Evolutionary conservation across 106 monocot genomes (phyloP), one percentile per base, ranked within the genome.

Genomic region (Acorus calamus): DNA sequence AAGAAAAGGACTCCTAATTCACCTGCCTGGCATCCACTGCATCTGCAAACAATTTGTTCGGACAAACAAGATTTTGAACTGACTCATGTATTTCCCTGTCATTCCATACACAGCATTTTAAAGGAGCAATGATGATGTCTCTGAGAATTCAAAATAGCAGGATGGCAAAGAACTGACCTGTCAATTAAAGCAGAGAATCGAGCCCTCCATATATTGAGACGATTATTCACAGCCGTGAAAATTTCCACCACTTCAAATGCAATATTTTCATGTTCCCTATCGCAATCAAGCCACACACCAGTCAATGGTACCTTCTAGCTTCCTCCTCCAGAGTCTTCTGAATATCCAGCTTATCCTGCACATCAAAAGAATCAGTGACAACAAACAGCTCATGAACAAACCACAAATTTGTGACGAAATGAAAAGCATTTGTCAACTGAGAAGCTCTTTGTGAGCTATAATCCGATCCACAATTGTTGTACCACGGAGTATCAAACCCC

Each of bases 11-110:
- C 28, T 28, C 28, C 28, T 7, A 55, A 68, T 62, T 79, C 59
- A 94, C 94, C 94, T 91, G 90, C 74, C 96, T 82, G 42, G 80
- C 91, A 78, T 96, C 96, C 59, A 96, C 96, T 42, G 96, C 90
- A 81, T 96, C 96, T 47, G 96, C 73, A 69, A 84, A 81, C 52
- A 91, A 78, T 75, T 85, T 87, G 72, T 96, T 91, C 7, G 96
- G 96, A 50, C 79, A 78, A 53, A 56, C 88, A 70, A 98, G 88
- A 85, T 98, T 83, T 65, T 88, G 92, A n/a, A 81, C 88, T 4
- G 98, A 63, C 46, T 80, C 69, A 64, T 85, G 76, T 81, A 98
- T 98, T 63, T 92, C 92, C 72, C 98, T 98, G 74, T 9, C 55
- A 80, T 70, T 79, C 13, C 55, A 52, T 42, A 57, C 10, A 71